phyloP scores from a whole-genome alignment of 2,329 filamentous ascomycete species.

The Pseudogymnoascus sp. region DNA sequence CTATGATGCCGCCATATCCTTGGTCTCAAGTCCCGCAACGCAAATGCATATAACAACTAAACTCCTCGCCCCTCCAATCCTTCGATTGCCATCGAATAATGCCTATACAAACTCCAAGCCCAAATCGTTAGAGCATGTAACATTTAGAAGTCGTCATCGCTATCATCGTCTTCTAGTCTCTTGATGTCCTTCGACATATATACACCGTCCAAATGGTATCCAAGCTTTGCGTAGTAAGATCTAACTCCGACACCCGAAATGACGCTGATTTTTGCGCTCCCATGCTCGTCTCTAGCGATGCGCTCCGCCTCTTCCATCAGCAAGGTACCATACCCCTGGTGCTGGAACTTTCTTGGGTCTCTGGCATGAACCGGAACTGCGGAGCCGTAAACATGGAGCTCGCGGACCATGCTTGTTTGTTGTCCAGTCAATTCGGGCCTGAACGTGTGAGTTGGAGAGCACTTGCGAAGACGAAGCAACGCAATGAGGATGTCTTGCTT shows the following conservation, averaged over 20 bases:
- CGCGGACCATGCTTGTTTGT: conserved; percentile 83
- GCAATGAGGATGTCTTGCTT: conserved; percentile 98
- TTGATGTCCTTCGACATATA: conserved; percentile 57
- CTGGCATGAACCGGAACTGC: conserved; percentile 96
- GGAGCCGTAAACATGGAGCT: conserved; percentile 93
- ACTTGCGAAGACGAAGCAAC: conserved; percentile 80
- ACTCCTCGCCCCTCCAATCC: not conserved
- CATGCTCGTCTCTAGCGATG: conserved; percentile 90
- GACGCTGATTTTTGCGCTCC: conserved; percentile 88
- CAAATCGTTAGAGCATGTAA: not conserved
- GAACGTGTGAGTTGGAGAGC: conserved; percentile 85
- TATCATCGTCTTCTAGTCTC: not conserved
- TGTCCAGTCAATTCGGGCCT: conserved; percentile 78
- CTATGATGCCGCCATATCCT: not conserved
- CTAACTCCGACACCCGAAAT: conserved; percentile 96
- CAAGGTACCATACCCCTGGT: conserved; percentile 92
- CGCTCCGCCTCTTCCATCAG: conserved; percentile 97
- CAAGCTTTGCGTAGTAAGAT: conserved; percentile 88
- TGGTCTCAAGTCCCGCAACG: not conserved
- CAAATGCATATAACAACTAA: not conserved
- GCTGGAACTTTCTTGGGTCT: conserved; percentile 94
- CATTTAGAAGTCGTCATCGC: conserved; percentile 6
- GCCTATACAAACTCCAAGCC: not conserved
- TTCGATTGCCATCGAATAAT: conserved; percentile 1
- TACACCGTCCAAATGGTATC: conserved; percentile 87